Evolutionary conservation across 257 asterid genomes (phyloP).

Genomic region (Solanum tarijense): DNA sequence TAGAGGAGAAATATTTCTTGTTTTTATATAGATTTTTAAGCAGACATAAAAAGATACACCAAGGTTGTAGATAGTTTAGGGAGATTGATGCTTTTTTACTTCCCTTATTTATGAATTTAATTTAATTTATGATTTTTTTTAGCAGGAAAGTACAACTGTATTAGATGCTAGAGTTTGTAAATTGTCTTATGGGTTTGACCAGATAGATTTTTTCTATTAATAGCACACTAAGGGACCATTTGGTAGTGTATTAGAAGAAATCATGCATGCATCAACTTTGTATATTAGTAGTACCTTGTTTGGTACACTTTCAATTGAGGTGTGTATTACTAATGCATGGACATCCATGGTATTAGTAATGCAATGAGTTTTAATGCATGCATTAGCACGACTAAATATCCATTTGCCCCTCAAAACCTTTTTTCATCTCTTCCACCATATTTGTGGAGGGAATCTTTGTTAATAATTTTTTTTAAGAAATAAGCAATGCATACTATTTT

Average conservation of each 20-base stretch:
- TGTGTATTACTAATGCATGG: too few relatives aligned
- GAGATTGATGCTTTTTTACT: neutral
- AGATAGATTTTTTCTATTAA: neutral
- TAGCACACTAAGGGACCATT: neutral
- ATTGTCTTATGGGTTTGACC: neutral
- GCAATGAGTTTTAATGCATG: too few relatives aligned
- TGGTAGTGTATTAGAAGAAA: neutral
- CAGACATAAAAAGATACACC: neutral
- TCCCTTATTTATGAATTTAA: neutral
- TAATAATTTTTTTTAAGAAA: too few relatives aligned
- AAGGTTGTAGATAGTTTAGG: neutral
- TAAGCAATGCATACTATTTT: too few relatives aligned
- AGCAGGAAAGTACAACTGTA: neutral
- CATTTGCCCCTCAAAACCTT: too few relatives aligned
- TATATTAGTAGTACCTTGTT: too few relatives aligned
- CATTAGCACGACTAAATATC: too few relatives aligned
- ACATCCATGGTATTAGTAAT: too few relatives aligned
- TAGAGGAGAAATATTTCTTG: neutral
- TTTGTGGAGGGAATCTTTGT: too few relatives aligned
- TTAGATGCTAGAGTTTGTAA: neutral
- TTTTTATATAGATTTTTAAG: neutral
- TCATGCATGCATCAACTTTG: neutral
- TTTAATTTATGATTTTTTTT: neutral
- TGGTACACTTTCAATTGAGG: too few relatives aligned
- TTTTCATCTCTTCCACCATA: too few relatives aligned